phyloP scores from a whole-genome alignment of 306 rosid genomes.

The Mimosa pudica region DNA sequence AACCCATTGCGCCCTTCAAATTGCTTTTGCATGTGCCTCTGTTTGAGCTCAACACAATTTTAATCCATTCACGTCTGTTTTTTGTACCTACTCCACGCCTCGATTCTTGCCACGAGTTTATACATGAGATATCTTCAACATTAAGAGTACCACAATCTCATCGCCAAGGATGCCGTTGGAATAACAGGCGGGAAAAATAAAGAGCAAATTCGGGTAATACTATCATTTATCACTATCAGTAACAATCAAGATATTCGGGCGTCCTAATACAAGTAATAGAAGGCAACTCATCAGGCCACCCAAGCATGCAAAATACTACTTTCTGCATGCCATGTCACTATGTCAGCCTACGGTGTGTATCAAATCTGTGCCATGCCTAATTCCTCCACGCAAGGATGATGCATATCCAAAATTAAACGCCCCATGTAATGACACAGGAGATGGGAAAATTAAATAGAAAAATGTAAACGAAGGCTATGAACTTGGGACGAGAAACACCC shows the following conservation, averaged over 20 bases:
- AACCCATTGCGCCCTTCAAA: neutral
- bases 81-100: neutral
- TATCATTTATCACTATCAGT: neutral
- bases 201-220: no score
- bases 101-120: neutral
- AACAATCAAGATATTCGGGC: neutral
- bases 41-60: neutral
- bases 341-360: neutral
- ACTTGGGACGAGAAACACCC: constrained; percentile 14
- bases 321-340: neutral
- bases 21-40: neutral
- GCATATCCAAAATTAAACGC: constrained; percentile 12
- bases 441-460: neutral
- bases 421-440: neutral
- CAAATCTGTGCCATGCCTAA: constrained; percentile 1
- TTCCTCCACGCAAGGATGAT: constrained; percentile 5
- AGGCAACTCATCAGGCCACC: neutral
- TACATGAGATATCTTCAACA: neutral
- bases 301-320: neutral
- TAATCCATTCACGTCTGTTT: no score
- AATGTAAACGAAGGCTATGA: neutral
- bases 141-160: neutral
- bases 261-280: neutral
- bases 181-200: neutral
- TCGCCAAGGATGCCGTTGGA: neutral